Conservation (phyloP, 2,329 filamentous ascomycete genomes). For the Sarocladium brachiariae region DNA sequence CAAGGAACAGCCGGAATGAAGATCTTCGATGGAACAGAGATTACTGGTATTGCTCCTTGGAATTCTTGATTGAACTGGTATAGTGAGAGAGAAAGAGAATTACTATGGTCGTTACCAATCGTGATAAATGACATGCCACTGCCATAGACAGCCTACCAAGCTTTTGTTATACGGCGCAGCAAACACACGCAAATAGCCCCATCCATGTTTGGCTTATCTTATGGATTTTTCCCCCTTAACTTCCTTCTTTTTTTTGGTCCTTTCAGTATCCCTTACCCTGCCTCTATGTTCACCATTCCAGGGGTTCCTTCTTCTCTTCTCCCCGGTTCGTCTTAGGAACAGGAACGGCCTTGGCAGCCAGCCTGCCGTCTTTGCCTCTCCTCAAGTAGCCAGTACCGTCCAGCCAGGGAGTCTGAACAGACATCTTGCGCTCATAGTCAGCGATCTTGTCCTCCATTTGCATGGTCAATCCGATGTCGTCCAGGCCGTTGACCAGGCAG, state of each 20-base stretch:
- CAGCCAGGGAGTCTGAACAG: conserved; percentile 78
- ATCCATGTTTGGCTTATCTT: too few species aligned
- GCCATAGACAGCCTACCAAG: background rate
- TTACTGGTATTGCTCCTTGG: background rate
- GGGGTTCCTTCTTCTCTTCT: conserved; percentile 73
- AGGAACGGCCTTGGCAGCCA: conserved; percentile 54
- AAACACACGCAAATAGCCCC: too few species aligned
- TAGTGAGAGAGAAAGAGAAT: too few species aligned
- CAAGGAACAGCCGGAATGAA: too few species aligned
- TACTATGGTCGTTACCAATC: conserved; percentile 8
- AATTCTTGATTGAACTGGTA: background rate
- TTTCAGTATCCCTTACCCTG: background rate
- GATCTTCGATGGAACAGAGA: conserved; percentile 10
- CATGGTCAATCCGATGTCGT: conserved; percentile 93
- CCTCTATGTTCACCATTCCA: conserved; percentile 64
- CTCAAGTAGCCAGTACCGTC: conserved; percentile 79
- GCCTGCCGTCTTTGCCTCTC: conserved; percentile 46
- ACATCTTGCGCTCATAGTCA: conserved; percentile 72
- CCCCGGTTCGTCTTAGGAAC: conserved; percentile 87
- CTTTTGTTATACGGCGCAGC: background rate
- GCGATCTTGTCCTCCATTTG: conserved; percentile 85
- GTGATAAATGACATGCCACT: conserved; percentile 1
- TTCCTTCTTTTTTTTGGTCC: background rate
- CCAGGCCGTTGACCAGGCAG: conserved; percentile 85
- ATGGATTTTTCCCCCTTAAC: too few species aligned